These are phyloP conservation scores for Aspergillus sp. DNA, from an alignment of 2,329 filamentous ascomycete species.

Conservation along the genomic window DNA sequence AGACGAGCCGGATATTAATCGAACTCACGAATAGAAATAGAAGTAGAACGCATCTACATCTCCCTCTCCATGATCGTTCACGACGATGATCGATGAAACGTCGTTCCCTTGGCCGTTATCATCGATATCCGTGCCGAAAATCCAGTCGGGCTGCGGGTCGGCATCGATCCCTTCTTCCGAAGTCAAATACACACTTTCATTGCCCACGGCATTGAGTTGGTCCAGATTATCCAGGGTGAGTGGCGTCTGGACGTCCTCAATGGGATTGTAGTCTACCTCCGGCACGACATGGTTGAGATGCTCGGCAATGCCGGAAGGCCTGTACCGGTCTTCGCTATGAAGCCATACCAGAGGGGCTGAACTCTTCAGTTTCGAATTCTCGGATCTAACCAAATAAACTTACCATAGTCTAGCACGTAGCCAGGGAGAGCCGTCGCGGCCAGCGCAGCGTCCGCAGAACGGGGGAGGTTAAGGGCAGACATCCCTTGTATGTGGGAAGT, in stretches of 20 bases:
- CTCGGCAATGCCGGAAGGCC: constrained; percentile 50
- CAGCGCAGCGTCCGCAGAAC: constrained; percentile 4
- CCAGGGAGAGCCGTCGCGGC: constrained; percentile 34
- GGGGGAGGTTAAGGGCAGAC: neutral
- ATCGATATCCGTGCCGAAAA: constrained; percentile 56
- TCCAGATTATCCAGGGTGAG: constrained; percentile 52
- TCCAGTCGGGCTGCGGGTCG: constrained; percentile 45
- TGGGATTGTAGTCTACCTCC: constrained; percentile 41
- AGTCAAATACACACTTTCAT: constrained; percentile 50
- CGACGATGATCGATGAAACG: constrained; percentile 55
- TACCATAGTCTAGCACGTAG: constrained; percentile 50
- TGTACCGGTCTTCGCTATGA: constrained; percentile 49
- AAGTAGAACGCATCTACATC: constrained; percentile 63
- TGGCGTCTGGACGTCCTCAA: constrained; percentile 39
- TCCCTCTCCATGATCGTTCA: constrained; percentile 55
- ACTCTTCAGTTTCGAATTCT: neutral
- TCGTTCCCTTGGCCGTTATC: constrained; percentile 50
- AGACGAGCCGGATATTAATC: neutral
- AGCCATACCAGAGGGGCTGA: constrained; percentile 54
- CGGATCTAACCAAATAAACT: constrained; percentile 2
- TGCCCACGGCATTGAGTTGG: constrained; percentile 46
- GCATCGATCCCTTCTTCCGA: constrained; percentile 49
- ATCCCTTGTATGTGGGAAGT: neutral
- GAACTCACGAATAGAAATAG: constrained; percentile 57
- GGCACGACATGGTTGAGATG: constrained; percentile 50